Conservation (phyloP, 2,329 filamentous ascomycete genomes). For the Graphilbum sp. region DNA sequence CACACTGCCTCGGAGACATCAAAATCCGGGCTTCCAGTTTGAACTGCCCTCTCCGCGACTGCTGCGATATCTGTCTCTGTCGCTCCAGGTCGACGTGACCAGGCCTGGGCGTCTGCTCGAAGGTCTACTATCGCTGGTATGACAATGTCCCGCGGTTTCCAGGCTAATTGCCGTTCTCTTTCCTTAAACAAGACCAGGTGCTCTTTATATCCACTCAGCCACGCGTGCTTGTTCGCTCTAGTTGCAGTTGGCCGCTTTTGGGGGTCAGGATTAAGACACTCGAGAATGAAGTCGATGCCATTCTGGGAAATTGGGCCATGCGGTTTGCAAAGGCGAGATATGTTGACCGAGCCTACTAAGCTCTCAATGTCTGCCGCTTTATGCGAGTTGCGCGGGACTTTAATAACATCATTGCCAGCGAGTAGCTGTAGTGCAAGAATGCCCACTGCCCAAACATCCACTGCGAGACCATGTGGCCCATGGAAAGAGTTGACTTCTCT, state of each 20-base stretch:
- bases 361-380: conserved; percentile 3
- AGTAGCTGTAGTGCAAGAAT: conserved; percentile 23
- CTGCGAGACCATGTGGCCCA: conserved; percentile 17
- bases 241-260: conserved; percentile 4
- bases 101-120: neutral
- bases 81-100: neutral
- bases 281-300: conserved; percentile 6
- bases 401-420: conserved; percentile 9
- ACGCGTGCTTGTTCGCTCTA: conserved; percentile 3
- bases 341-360: conserved; percentile 5
- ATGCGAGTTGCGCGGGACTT: conserved; percentile 10
- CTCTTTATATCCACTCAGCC: conserved; percentile 3
- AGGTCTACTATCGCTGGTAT: conserved; percentile 7
- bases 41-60: no score
- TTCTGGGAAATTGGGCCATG: conserved; percentile 4
- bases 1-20: no score
- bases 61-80: no score
- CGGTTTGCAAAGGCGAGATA: neutral
- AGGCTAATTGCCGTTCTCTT: conserved; percentile 2
- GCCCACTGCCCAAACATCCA: conserved; percentile 38
- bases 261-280: conserved; percentile 6
- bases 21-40: no score
- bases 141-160: conserved; percentile 8
- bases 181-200: conserved; percentile 4
- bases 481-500: conserved; percentile 22